Evolutionary conservation across 2,329 filamentous ascomycete genomes (phyloP).

Genomic region (Alternaria longipes): DNA sequence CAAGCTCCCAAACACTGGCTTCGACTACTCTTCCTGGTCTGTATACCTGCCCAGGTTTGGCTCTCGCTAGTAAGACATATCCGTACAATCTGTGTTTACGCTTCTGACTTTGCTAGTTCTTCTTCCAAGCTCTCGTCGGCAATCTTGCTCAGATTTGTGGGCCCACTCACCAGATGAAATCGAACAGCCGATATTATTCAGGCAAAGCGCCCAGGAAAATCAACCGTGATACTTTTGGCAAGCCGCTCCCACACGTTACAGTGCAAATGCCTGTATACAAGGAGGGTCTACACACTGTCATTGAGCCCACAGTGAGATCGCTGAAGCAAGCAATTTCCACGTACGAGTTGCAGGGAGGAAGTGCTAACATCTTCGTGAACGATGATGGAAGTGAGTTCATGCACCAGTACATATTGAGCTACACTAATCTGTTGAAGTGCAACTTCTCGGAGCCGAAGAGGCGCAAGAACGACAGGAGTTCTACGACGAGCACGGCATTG

Average conservation of each 20-base stretch:
- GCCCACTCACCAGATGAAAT: constrained; percentile 74
- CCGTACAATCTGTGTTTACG: constrained; percentile 15
- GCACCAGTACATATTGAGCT: not conserved
- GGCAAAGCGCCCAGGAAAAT: constrained; percentile 63
- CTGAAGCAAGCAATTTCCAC: constrained; percentile 72
- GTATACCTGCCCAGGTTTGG: constrained; percentile 66
- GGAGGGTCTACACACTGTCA: constrained; percentile 78
- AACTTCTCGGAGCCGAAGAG: constrained; percentile 62
- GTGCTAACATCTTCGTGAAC: constrained; percentile 73
- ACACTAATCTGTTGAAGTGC: constrained; percentile 52
- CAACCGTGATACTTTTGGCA: constrained; percentile 61
- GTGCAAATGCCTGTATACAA: constrained; percentile 92
- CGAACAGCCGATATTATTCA: constrained; percentile 85
- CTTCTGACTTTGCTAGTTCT: constrained; percentile 34
- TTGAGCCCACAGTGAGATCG: constrained; percentile 78
- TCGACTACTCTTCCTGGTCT: constrained; percentile 64
- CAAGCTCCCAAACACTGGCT: constrained; percentile 62
- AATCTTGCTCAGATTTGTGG: constrained; percentile 69
- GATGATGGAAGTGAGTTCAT: constrained; percentile 64
- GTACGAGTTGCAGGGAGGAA: constrained; percentile 66
- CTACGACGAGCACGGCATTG: constrained; percentile 61
- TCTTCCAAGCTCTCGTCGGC: constrained; percentile 39
- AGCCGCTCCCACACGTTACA: constrained; percentile 70
- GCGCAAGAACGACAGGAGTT: constrained; percentile 57
- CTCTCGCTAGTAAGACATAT: constrained; percentile 57